Evolutionary conservation across 495 filamentous ascomycete species (phyloP).

Genomic region (Bryoglossum gracile): DNA sequence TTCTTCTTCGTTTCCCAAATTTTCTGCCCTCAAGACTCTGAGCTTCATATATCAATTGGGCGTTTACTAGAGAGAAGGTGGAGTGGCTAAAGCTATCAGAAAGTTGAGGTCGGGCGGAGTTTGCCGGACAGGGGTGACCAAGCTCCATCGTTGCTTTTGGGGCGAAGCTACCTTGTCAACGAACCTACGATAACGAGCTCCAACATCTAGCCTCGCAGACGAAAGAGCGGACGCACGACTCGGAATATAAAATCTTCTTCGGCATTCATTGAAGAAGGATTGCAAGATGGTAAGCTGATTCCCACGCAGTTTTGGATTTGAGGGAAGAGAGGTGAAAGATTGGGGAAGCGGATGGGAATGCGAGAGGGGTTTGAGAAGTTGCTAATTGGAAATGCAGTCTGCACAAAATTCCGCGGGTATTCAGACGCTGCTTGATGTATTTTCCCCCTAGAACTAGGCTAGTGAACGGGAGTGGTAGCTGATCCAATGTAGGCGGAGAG

Average conservation of each 20-base stretch:
- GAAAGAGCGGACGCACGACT: constrained; percentile 2
- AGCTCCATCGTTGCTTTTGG: constrained; percentile 14
- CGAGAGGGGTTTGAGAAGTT: no score
- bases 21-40: no score
- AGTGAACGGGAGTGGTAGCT: constrained; percentile 4
- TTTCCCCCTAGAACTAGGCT: constrained; percentile 23
- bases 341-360: no score
- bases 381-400: constrained; percentile 49
- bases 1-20: background rate
- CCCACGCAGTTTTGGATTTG: background rate
- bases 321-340: no score
- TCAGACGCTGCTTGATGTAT: constrained; percentile 96
- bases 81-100: no score
- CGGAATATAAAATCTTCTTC: background rate
- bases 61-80: no score
- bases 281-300: constrained; percentile 21
- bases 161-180: constrained; percentile 4
- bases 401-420: constrained; percentile 98
- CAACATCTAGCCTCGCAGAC: no score
- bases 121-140: constrained; percentile 13
- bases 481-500: constrained; percentile 68
- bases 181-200: constrained; percentile 15
- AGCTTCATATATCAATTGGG: no score
- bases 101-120: no score
- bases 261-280: no score